phyloP scores from a whole-genome alignment of 768 basidiomycete genomes.

The Leccinum sublutescens region DNA sequence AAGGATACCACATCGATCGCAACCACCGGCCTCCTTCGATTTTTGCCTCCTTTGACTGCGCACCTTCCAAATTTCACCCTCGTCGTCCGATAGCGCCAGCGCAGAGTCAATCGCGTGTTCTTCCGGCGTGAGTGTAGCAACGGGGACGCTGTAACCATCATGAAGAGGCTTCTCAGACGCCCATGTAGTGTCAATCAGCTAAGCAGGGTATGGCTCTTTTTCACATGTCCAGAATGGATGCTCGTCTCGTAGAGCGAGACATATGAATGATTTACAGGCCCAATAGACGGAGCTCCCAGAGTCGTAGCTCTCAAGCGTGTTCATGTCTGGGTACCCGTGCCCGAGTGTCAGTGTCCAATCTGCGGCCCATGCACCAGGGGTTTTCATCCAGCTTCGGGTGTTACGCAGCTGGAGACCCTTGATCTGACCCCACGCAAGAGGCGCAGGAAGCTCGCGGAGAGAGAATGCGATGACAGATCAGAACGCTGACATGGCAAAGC shows the following conservation, averaged over 20 bases:
- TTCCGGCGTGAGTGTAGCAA: background rate
- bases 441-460: background rate
- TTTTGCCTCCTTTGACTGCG: background rate
- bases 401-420: background rate
- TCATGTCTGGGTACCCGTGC: background rate
- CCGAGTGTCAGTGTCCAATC: background rate
- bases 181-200: background rate
- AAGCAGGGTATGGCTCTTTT: background rate
- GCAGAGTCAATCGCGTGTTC: background rate
- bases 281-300: background rate
- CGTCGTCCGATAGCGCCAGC: background rate
- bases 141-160: background rate
- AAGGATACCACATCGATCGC: background rate
- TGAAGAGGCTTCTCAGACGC: background rate
- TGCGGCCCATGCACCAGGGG: background rate
- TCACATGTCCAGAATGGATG: background rate
- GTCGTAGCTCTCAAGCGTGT: background rate
- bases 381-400: background rate
- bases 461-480: background rate
- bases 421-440: background rate
- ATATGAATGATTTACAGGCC: background rate
- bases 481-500: background rate
- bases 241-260: background rate
- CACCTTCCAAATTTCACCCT: background rate
- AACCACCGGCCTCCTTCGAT: background rate